Evolutionary conservation across 2,329 filamentous ascomycete genomes (phyloP), one percentile per base, ranked within the genome.

Genomic region (Lasiodiplodia sp.): DNA sequence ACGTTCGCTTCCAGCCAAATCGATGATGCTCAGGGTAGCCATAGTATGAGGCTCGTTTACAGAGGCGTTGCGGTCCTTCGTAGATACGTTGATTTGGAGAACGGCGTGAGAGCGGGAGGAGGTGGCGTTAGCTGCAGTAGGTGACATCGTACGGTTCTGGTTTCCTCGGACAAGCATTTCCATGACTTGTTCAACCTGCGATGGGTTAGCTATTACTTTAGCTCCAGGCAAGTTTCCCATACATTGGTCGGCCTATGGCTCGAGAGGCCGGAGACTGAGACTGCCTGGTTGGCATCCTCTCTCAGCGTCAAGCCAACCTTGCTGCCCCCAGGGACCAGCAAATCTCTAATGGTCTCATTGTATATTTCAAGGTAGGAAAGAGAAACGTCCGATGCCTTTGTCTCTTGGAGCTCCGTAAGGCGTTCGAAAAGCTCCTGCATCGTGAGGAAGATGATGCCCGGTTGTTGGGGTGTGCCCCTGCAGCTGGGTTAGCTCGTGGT

Each of bases 381-480:
- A 0, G 94, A 93, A 66, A 99, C 85, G 75, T 98, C 96, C 3
- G 94, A 96, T 34, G 89, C 86, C 81, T 97, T 98, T 70, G 97
- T 94, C 69, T 92, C 89, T 71, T 90, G 91, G 66, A 92, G 83
- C 68, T 98, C 96, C n/a, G 86, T 84, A 73, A 99, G 97, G 80
- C 95, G 93, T 82, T 99, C 96, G 76, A 99, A 99, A 28, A 99
- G 85, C 81, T 99, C 96, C 80, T 98, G 95, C 94, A 99, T 99
- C 0, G 96, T 98, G 75, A 99, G 83, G 82, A 98, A 99, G 78
- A 99, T 99, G 75, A 99, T 98, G 68, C 96, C 96, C 0, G 96
- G 96, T 76, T 97, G 92, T 78, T 97, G 92, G 1, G 93, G 83
- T 0, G 95, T 97, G 72, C 96, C 96, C 52, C 80, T 82, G 68